Evolutionary conservation across 768 basidiomycete species (phyloP).

Genomic region (Kwoniella dendrophila): DNA sequence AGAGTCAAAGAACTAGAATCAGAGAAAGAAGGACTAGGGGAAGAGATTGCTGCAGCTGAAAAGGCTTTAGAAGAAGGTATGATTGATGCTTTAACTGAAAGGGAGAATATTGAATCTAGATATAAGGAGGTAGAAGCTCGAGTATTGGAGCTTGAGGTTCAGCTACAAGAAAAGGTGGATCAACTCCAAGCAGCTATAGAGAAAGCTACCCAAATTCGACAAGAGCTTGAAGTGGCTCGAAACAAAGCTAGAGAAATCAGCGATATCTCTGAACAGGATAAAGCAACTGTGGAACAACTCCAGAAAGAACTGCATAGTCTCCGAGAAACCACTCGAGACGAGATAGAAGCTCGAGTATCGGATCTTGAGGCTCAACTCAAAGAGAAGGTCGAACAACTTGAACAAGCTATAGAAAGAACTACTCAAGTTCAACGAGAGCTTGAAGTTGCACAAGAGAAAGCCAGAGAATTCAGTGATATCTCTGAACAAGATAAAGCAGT

Average conservation of each 20-base stretch:
- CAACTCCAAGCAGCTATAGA: background rate
- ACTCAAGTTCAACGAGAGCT: no score
- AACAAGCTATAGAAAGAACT: no score
- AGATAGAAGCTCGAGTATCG: background rate
- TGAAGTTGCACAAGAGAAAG: background rate
- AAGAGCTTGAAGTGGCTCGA: background rate
- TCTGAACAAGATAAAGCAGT: background rate
- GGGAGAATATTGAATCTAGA: constrained; percentile 1
- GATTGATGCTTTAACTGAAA: background rate
- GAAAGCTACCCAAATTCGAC: background rate
- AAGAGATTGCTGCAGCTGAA: constrained; percentile 19
- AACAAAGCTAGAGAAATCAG: background rate
- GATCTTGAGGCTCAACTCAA: no score
- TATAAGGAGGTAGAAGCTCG: background rate
- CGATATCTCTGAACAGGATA: background rate
- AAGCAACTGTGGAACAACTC: background rate
- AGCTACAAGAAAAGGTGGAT: background rate
- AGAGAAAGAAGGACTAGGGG: constrained; percentile 14
- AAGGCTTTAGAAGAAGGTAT: constrained; percentile 19
- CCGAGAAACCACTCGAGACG: background rate
- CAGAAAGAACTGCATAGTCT: background rate
- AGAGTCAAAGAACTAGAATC: background rate
- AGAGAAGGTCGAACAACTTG: no score
- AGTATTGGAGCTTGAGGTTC: constrained; percentile 4
- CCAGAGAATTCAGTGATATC: background rate